Evolutionary conservation across 2,329 filamentous ascomycete species (phyloP), one percentile per base, ranked within the genome.

Genomic region (Fonsecaea pedrosoi): DNA sequence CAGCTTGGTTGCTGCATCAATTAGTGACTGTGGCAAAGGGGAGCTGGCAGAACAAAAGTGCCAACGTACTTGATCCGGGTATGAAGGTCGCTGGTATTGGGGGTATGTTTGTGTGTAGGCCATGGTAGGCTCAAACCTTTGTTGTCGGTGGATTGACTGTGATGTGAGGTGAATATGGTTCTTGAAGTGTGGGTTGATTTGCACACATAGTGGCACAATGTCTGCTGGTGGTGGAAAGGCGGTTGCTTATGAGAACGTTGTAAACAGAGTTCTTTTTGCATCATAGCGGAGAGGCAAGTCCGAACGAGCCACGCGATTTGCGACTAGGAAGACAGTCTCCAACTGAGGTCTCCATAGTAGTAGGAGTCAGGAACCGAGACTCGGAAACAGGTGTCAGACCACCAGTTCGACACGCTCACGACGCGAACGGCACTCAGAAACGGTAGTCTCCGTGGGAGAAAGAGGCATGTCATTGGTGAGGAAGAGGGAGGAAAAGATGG

Each of bases 101-200:
- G 65, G 66, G 25, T 58, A 68, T 32, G 58, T 50, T 35, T 65
- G 65, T 42, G 65, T 65, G 60, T 62, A 70, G 38, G 68, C 62
- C 66, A 68, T 70, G 21, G 25, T 63, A n/a, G 9, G 7, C 42
- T 34, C 9, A 30, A 54, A 32, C 25, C 34, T 64, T 3, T 18
- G 32, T 50, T 64, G 35, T 48, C 62, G 60, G 60, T 68, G 53
- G 68, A 61, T 66, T 54, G 65, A 62, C 65, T 32, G 30, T 62
- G 38, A 54, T 38, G 32, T 66, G 35, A 21, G 32, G 4, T 21
- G 40, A 40, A 62, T 57, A 35, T 12, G 32, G n/a, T 60, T 40
- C 38, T 69, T 67, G 54, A 60, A 54, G 54, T 40, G 60, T 68
- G 62, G 59, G 21, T 61, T 61, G 59, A 61, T 45, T 54, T 54